phyloP scores from a whole-genome alignment of 192 early-diverging fungal genomes.

The Entomortierella lignicola region DNA sequence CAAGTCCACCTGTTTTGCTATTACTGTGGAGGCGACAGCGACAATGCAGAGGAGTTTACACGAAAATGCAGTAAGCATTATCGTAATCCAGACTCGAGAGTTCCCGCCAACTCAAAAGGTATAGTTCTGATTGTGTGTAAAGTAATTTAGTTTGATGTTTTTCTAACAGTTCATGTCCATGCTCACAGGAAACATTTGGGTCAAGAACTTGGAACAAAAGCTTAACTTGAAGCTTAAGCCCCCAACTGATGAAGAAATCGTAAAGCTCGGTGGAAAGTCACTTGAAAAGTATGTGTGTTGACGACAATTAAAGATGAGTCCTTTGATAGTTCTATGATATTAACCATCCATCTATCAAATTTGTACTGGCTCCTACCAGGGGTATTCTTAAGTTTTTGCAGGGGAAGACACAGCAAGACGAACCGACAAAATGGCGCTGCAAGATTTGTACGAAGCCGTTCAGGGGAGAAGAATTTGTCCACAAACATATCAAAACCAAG shows the following conservation, averaged over 20 bases:
- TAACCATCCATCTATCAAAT: neutral
- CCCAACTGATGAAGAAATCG: constrained; percentile 56
- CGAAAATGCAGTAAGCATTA: constrained; percentile 73
- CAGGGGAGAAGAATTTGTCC: constrained; percentile 92
- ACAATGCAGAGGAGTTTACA: constrained; percentile 85
- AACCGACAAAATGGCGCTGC: constrained; percentile 90
- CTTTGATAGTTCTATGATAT: neutral
- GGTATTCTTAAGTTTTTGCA: constrained; percentile 66
- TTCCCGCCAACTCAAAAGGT: constrained; percentile 33
- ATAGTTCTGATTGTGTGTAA: neutral
- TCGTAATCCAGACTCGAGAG: constrained; percentile 40
- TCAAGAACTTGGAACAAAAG: constrained; percentile 67
- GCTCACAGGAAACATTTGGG: constrained; percentile 60
- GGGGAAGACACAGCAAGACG: constrained; percentile 65
- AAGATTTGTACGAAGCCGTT: constrained; percentile 93
- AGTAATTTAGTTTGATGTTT: neutral
- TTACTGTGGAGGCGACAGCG: constrained; percentile 90
- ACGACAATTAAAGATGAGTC: neutral
- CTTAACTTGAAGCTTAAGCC: constrained; percentile 59
- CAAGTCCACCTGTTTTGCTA: constrained; percentile 95
- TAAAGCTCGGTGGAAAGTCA: constrained; percentile 63
- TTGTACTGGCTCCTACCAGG: constrained; percentile 8
- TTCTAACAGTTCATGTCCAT: neutral
- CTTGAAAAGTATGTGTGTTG: constrained; percentile 55
- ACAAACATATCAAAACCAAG: constrained; percentile 93